phyloP scores from a whole-genome alignment of 768 basidiomycete species.

The Hygrophoropsis aurantiaca region DNA sequence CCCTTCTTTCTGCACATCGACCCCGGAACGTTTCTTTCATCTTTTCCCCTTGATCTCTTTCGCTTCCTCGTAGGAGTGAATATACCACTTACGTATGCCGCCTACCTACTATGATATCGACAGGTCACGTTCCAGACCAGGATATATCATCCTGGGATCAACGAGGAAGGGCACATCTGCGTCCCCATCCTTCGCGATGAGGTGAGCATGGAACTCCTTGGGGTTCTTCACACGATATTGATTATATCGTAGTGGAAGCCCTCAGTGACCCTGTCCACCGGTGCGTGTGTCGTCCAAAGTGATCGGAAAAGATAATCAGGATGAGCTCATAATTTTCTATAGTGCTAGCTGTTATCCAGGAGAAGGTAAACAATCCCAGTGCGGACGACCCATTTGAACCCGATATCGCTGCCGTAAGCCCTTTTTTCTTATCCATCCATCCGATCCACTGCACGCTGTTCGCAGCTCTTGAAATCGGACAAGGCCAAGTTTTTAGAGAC shows the following conservation, averaged over 20 bases:
- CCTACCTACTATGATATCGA: conserved; percentile 3
- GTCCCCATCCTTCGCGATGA: conserved; percentile 83
- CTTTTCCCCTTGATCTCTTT: neutral
- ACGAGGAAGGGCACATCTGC: conserved; percentile 85
- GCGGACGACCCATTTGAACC: conserved; percentile 88
- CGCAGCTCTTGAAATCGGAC: conserved; percentile 75
- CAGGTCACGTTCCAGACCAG: conserved; percentile 84
- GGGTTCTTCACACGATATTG: conserved; percentile 1
- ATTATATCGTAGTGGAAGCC: conserved; percentile 73
- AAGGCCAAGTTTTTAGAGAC: conserved; percentile 68
- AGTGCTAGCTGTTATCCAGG: conserved; percentile 78
- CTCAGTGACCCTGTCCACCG: conserved; percentile 67
- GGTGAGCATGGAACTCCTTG: conserved; percentile 40
- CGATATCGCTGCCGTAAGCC: conserved; percentile 76
- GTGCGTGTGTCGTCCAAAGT: conserved; percentile 34
- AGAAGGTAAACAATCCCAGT: conserved; percentile 86
- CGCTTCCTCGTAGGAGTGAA: conserved; percentile 3
- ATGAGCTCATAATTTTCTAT: conserved; percentile 7
- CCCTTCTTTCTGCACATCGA: conserved; percentile 5
- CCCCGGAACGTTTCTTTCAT: conserved; percentile 19
- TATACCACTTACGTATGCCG: conserved; percentile 18
- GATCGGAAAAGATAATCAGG: conserved; percentile 9
- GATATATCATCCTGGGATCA: conserved; percentile 90
- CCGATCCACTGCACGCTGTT: conserved; percentile 4
- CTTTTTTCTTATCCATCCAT: neutral